A percentile compares a stretch with the other conserved stretches of the same genome.
These are phyloP conservation scores for Corylus heterophylla DNA, from an alignment of 306 rosid species.

Conservation along the genomic window DNA sequence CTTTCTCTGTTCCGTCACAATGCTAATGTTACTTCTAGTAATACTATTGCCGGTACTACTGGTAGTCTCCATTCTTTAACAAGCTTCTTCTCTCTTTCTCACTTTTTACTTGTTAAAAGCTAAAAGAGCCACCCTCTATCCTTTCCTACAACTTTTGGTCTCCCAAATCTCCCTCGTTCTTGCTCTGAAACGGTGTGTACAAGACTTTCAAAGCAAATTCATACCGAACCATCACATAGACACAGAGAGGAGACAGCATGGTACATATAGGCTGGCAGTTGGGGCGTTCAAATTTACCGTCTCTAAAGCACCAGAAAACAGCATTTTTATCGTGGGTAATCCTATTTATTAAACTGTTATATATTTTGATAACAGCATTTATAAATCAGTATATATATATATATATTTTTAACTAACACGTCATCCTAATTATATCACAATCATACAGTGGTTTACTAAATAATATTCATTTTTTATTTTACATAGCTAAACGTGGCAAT, in stretches of 20 bases:
- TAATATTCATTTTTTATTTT: no score
- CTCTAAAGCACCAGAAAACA: no score
- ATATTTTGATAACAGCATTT: no score
- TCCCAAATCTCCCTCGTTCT: conserved; percentile 12
- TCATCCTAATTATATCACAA: no score
- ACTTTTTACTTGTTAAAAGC: background rate
- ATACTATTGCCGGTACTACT: conserved; percentile 15
- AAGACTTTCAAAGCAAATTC: no score
- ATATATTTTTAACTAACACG: no score
- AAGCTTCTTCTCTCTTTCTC: conserved; percentile 22
- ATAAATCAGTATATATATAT: no score
- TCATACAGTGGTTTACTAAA: no score
- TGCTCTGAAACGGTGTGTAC: background rate
- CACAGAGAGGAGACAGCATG: no score
- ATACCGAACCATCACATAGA: no score
- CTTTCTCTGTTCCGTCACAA: conserved; percentile 31
- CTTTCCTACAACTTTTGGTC: background rate
- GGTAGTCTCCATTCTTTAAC: conserved; percentile 54
- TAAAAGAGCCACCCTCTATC: background rate
- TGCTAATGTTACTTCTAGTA: conserved; percentile 13
- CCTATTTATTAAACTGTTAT: no score
- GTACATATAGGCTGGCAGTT: background rate
- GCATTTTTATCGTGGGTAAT: no score
- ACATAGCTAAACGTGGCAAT: rapidly evolving
- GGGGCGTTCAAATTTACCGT: background rate